Percentiles rank a stretch among this genome's conserved stretches.
Conservation (phyloP, 441 rosid genomes). For the Hura crepitans region DNA sequence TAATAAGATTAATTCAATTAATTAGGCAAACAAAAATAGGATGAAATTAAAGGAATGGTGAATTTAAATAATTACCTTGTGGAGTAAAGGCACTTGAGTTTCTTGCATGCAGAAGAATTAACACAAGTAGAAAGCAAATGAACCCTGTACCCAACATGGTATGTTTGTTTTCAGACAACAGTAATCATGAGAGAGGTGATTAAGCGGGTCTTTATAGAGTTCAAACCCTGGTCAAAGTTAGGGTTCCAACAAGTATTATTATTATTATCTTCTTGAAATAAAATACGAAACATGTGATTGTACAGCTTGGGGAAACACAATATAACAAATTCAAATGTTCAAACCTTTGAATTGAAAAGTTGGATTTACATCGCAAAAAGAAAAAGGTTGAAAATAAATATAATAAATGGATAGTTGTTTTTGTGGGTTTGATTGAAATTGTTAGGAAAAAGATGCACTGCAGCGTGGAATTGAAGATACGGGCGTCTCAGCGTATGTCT, state of each 20-base stretch:
- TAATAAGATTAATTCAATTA: background rate
- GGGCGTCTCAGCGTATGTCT: conserved; percentile 47
- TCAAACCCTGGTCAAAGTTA: conserved; percentile 38
- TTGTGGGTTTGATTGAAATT: conserved; percentile 23
- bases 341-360: conserved; percentile 25
- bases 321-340: conserved; percentile 11
- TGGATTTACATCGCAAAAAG: background rate
- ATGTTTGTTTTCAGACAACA: conserved; percentile 11
- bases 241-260: conserved; percentile 24
- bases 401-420: background rate
- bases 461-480: conserved; percentile 45
- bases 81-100: conserved; percentile 20
- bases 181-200: conserved; percentile 25
- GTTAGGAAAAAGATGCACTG: conserved; percentile 27
- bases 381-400: background rate
- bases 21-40: background rate
- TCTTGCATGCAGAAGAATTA: conserved; percentile 26
- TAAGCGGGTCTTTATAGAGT: conserved; percentile 33
- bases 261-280: background rate
- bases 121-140: background rate
- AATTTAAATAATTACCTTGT: conserved; percentile 33
- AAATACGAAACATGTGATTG: conserved; percentile 8
- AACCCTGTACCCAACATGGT: conserved; percentile 27
- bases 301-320: conserved; percentile 34
- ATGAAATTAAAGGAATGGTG: too few relatives aligned